Conservation (phyloP, 2,329 filamentous ascomycete species). For the Cladosporium oxysporum region DNA sequence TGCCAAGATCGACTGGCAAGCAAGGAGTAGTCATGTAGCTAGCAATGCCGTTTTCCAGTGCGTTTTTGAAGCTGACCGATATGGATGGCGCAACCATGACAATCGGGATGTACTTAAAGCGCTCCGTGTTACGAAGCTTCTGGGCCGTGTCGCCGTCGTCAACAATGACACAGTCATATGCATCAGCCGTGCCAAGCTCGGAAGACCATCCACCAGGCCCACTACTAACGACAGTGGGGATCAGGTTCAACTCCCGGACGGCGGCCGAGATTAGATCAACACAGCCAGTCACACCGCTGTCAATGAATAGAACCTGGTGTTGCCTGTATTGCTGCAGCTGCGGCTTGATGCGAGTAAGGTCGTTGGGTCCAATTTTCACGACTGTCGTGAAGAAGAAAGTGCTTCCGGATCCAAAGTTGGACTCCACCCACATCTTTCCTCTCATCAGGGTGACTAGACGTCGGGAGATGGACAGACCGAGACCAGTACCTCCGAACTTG, state of each 20-base stretch:
- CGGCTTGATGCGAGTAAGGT: constrained; percentile 75
- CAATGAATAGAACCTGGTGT: constrained; percentile 91
- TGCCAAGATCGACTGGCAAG: constrained; percentile 88
- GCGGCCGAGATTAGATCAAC: constrained; percentile 76
- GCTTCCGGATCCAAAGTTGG: constrained; percentile 86
- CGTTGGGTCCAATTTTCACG: constrained; percentile 79
- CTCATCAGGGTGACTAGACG: constrained; percentile 94
- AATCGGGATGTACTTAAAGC: constrained; percentile 97
- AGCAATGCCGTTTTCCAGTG: constrained; percentile 92
- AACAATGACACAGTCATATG: constrained; percentile 94
- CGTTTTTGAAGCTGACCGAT: constrained; percentile 88
- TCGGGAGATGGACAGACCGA: constrained; percentile 93
- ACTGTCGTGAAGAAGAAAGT: constrained; percentile 96
- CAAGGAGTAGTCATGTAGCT: constrained; percentile 99
- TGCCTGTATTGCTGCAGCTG: constrained; percentile 88
- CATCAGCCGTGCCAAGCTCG: constrained; percentile 56
- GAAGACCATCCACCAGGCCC: constrained; percentile 57
- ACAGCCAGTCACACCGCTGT: constrained; percentile 80
- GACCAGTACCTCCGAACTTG: constrained; percentile 91
- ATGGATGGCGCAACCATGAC: constrained; percentile 88
- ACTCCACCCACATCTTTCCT: constrained; percentile 94
- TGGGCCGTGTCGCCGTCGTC: constrained; percentile 92
- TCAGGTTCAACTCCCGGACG: constrained; percentile 75
- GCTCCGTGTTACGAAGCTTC: constrained; percentile 79
- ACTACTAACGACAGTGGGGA: constrained; percentile 80